Conservation (phyloP, 768 basidiomycete species). For the Leccinum longicurvipes region DNA sequence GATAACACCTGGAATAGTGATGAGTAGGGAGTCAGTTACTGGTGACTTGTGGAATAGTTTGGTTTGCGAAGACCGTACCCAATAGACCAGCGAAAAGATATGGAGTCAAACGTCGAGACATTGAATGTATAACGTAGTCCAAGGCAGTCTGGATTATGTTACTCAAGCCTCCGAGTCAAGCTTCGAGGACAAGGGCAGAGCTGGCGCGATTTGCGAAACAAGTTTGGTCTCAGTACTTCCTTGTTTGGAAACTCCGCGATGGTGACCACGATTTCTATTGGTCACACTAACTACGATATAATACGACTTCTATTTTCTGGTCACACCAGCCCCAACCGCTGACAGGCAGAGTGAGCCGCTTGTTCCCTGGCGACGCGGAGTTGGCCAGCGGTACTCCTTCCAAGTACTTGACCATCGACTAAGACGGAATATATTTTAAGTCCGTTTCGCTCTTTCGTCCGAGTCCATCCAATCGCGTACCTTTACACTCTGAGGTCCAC, state of each 20-base stretch:
- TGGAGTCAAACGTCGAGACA: slow-evolving; percentile 44
- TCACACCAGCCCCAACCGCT: slow-evolving; percentile 23
- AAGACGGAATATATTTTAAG: slow-evolving; percentile 3
- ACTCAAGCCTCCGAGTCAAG: background rate
- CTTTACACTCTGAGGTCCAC: slow-evolving; percentile 59
- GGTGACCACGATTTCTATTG: background rate
- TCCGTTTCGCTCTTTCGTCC: background rate
- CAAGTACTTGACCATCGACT: slow-evolving; percentile 50
- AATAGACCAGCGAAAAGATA: slow-evolving; percentile 54
- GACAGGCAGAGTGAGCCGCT: slow-evolving; percentile 45
- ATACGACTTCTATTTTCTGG: background rate
- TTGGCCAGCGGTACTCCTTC: slow-evolving; percentile 41
- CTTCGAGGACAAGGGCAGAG: background rate
- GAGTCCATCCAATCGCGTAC: slow-evolving; percentile 33
- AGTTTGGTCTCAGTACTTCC: slow-evolving; percentile 9
- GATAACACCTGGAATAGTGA: slow-evolving; percentile 42
- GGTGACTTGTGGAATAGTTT: background rate
- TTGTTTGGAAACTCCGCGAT: slow-evolving; percentile 29
- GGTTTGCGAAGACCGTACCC: slow-evolving; percentile 37
- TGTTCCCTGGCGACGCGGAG: slow-evolving; percentile 47
- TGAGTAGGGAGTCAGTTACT: slow-evolving; percentile 1
- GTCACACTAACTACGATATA: background rate
- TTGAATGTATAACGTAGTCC: background rate
- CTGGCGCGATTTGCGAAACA: slow-evolving; percentile 2
- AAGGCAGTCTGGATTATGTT: background rate